These are phyloP conservation scores for Magnolia sinica DNA, from an alignment of 164 flowering plant species.

Conservation along the genomic window DNA sequence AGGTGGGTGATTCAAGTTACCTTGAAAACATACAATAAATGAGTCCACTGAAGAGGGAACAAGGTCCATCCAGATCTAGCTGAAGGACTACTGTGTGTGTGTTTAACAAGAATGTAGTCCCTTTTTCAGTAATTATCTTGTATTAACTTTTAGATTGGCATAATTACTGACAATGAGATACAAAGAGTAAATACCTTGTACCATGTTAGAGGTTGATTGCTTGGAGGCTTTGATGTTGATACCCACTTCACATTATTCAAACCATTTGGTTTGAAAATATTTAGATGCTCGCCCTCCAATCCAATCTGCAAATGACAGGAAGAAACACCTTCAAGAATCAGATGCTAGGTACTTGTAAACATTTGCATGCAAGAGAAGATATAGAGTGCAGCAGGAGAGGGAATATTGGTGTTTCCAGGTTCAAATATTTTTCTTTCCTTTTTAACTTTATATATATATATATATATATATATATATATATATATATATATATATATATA, in stretches of 20 bases:
- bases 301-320: constrained; percentile 57
- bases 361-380: neutral
- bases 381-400: neutral
- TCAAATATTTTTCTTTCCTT: neutral
- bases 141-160: too few relatives aligned
- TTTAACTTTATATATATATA: neutral
- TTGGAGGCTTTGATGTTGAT: constrained; percentile 58
- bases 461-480: too few relatives aligned
- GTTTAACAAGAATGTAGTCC: too few relatives aligned
- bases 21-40: neutral
- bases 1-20: neutral
- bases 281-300: constrained; percentile 71
- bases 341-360: neutral
- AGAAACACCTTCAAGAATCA: neutral
- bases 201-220: constrained; percentile 90
- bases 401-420: neutral
- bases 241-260: constrained; percentile 55
- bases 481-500: too few relatives aligned
- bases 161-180: too few relatives aligned
- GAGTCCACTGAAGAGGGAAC: neutral
- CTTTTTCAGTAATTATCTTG: too few relatives aligned
- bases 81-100: neutral
- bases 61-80: neutral
- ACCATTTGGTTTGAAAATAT: constrained; percentile 50
- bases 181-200: constrained; percentile 59